Conservation (phyloP, 2,329 filamentous ascomycete genomes). For the Stagonosporopsis vannaccii region DNA sequence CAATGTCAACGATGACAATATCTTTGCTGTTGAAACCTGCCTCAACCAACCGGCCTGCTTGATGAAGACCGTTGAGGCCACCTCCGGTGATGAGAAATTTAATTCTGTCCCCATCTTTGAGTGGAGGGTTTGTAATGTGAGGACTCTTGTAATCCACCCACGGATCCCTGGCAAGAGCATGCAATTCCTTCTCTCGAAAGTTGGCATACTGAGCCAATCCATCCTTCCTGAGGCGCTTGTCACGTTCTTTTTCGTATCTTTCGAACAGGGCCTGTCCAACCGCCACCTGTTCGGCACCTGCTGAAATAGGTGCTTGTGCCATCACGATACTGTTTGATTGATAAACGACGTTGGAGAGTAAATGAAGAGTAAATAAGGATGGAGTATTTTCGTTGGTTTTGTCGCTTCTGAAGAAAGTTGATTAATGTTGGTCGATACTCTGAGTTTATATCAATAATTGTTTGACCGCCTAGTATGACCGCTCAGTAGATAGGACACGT, state of each 20-base stretch:
- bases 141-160: not conserved
- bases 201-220: not conserved
- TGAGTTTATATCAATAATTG: too few species aligned
- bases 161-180: not conserved
- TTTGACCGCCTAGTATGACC: too few species aligned
- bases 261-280: not conserved
- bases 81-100: conserved; percentile 43
- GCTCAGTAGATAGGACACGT: too few species aligned
- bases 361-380: too few species aligned
- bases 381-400: too few species aligned
- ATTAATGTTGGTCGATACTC: too few species aligned
- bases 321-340: too few species aligned
- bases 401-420: too few species aligned
- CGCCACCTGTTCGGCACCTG: too few species aligned
- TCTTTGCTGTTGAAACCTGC: conserved; percentile 42
- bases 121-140: not conserved
- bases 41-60: conserved; percentile 46
- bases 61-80: conserved; percentile 50
- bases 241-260: not conserved
- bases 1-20: conserved; percentile 51
- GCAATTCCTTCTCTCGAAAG: not conserved
- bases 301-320: too few species aligned
- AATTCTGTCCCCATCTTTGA: not conserved
- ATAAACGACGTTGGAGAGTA: too few species aligned
- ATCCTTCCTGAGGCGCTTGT: not conserved